Evolutionary conservation across 192 early-diverging fungal genomes (phyloP).

Genomic region (Chytriomyces hyalinus): DNA sequence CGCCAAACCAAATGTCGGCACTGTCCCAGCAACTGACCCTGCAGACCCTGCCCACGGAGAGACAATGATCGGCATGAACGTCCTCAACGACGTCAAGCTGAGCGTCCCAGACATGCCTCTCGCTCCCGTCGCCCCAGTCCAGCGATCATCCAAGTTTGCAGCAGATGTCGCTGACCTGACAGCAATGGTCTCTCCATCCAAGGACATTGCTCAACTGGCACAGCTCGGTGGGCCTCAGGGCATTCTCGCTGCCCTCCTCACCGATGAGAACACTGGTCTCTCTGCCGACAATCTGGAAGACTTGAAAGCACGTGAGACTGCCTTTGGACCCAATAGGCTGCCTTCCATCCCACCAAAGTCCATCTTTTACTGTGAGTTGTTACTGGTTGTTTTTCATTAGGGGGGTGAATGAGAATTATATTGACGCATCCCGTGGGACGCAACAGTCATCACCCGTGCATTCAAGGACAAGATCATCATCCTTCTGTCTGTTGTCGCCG

Average conservation of each 20-base stretch:
- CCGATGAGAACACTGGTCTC: constrained; percentile 13
- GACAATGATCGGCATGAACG: too few species aligned
- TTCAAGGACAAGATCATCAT: constrained; percentile 67
- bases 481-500: constrained; percentile 82
- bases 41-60: too few species aligned
- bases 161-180: constrained; percentile 20
- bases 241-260: background rate
- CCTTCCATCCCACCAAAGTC: constrained; percentile 45
- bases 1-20: too few species aligned
- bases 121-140: too few species aligned
- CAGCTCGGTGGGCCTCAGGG: constrained; percentile 20
- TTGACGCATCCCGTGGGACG: too few species aligned
- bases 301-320: background rate
- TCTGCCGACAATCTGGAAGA: background rate
- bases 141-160: too few species aligned
- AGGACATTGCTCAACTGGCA: constrained; percentile 44
- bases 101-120: too few species aligned
- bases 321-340: constrained; percentile 51
- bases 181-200: constrained; percentile 51
- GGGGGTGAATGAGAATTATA: background rate
- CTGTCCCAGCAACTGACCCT: too few species aligned
- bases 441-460: constrained; percentile 35
- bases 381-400: background rate
- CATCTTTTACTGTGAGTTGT: constrained; percentile 45
- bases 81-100: too few species aligned